A percentile compares a stretch with the other conserved stretches of the same genome.
phyloP scores from a whole-genome alignment of 257 asterid species.

The Penstemon barbatus region DNA sequence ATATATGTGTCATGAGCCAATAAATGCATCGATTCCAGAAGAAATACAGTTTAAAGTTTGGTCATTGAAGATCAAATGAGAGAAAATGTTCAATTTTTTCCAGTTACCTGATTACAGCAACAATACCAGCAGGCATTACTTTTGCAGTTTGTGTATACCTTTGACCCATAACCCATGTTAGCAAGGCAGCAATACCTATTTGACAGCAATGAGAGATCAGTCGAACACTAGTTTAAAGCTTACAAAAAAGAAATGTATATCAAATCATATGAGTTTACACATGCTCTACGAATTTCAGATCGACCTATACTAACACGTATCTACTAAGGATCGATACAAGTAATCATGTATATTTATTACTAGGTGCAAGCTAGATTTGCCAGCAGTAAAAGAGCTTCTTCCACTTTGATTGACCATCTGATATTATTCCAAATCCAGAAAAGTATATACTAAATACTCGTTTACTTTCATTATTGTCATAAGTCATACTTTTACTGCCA shows the following conservation, averaged over 20 bases:
- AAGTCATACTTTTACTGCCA: too few species aligned
- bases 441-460: too few species aligned
- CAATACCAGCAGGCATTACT: constrained; percentile 94
- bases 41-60: not conserved
- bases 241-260: not conserved
- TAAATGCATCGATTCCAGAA: not conserved
- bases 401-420: not conserved
- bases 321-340: too few species aligned
- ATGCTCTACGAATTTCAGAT: not conserved
- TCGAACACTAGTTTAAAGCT: not conserved
- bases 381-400: too few species aligned
- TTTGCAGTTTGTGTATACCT: constrained; percentile 77
- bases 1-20: not conserved
- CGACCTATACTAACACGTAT: not conserved
- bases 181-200: constrained; percentile 68
- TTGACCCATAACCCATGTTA: constrained; percentile 81
- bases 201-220: constrained; percentile 15
- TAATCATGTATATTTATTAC: too few species aligned
- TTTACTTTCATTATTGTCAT: too few species aligned
- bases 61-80: constrained; percentile 12
- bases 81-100: not conserved
- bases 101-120: constrained; percentile 88
- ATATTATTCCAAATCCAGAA: not conserved
- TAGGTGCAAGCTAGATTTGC: too few species aligned
- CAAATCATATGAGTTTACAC: not conserved